Conservation (phyloP, 1,139 yeast species). For the Hyphopichia pseudoburtonii region DNA sequence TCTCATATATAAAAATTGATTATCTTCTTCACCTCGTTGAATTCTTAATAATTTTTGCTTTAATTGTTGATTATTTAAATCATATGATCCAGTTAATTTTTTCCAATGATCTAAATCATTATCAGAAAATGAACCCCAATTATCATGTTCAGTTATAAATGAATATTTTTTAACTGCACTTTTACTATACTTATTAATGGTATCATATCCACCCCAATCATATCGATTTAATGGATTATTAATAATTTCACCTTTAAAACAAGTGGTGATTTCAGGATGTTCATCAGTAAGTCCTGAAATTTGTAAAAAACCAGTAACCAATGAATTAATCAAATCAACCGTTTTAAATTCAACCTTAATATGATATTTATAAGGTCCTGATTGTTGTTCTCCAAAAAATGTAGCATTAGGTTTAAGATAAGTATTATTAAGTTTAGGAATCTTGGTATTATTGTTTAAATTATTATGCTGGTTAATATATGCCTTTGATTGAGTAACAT, state of each 20-base stretch:
- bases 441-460: too few relatives aligned
- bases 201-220: constrained; percentile 15
- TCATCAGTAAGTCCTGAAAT: constrained; percentile 78
- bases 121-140: constrained; percentile 63
- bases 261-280: constrained; percentile 79
- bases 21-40: constrained; percentile 29
- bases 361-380: constrained; percentile 66
- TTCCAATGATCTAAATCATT: constrained; percentile 89
- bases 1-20: constrained; percentile 71
- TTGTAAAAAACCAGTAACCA: constrained; percentile 73
- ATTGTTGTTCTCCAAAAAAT: constrained; percentile 71
- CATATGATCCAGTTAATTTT: constrained; percentile 54
- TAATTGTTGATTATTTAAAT: constrained; percentile 24
- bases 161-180: constrained; percentile 25
- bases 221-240: constrained; percentile 47
- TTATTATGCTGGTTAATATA: too few relatives aligned
- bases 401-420: constrained; percentile 63
- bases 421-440: constrained; percentile 25
- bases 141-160: constrained; percentile 40
- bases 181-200: constrained; percentile 10
- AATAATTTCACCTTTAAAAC: constrained; percentile 83
- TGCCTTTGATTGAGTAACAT: too few relatives aligned
- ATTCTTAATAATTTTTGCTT: constrained; percentile 27
- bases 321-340: constrained; percentile 61
- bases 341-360: constrained; percentile 71